Evolutionary conservation across 805 yeast species (phyloP).

Genomic region (Cyberlindnera nakhonratchasimensis): DNA sequence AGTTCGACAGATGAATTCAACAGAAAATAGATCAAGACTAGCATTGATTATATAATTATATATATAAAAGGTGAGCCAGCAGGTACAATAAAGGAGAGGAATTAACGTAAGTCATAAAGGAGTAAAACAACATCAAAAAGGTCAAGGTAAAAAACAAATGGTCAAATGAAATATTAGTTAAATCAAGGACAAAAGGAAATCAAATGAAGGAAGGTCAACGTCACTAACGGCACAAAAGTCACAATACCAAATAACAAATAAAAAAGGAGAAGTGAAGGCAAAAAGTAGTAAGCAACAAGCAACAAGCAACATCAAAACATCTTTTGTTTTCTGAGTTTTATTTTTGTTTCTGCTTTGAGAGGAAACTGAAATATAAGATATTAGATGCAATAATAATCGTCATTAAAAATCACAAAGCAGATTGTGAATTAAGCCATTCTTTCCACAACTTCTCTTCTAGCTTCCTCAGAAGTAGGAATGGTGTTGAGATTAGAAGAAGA

Average conservation of each 20-base stretch:
- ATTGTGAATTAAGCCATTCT: slow-evolving; percentile 10
- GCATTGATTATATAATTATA: not conserved
- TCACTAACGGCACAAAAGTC: no score
- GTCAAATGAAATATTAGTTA: not conserved
- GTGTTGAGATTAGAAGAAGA: not conserved
- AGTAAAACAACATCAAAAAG: not conserved
- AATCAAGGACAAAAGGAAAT: not conserved
- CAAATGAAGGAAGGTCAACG: no score
- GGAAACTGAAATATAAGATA: not conserved
- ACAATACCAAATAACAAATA: no score
- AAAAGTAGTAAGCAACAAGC: not conserved
- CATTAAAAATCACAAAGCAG: not conserved
- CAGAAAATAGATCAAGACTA: no score
- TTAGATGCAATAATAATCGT: not conserved
- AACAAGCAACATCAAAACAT: no score
- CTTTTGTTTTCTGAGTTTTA: no score
- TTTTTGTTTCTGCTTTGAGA: no score
- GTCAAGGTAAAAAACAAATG: not conserved
- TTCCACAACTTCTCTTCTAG: slow-evolving; percentile 14
- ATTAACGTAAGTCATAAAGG: not conserved
- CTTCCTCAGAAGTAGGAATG: not conserved
- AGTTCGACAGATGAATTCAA: no score
- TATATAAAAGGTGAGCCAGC: not conserved
- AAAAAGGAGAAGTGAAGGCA: not conserved
- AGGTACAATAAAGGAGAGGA: not conserved